A percentile compares a stretch with the other conserved stretches of the same genome.
Conservation (phyloP, 257 asterid genomes). For the Plectranthus barbatus region DNA sequence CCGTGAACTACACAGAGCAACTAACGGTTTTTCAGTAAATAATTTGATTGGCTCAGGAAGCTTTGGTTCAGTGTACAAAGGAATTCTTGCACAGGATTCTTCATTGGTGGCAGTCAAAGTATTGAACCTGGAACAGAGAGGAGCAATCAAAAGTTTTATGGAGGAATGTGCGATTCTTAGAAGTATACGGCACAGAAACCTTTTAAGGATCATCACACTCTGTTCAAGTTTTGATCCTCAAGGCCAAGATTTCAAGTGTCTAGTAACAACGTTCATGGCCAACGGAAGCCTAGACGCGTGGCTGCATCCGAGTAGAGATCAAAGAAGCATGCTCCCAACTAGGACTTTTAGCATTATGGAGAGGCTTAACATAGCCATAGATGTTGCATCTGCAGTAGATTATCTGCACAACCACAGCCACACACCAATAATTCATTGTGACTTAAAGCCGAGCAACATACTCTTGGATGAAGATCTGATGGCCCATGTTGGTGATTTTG, state of each 20-base stretch:
- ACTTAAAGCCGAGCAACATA: no score
- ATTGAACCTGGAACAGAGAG: conserved; percentile 10
- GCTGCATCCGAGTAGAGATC: neutral
- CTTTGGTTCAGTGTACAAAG: conserved; percentile 34
- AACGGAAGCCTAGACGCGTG: conserved; percentile 19
- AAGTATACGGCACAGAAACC: conserved; percentile 9
- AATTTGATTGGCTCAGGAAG: conserved; percentile 34
- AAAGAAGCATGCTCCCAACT: neutral
- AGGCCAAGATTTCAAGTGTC: conserved; percentile 26
- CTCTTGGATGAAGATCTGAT: conserved; percentile 7
- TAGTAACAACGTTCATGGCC: conserved; percentile 27
- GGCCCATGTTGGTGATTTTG: conserved; percentile 36
- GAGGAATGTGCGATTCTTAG: neutral
- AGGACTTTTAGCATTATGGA: conserved; percentile 4
- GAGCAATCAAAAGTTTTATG: conserved; percentile 8
- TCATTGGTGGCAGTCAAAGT: conserved; percentile 28
- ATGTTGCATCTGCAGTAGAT: neutral
- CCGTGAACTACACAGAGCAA: conserved; percentile 8
- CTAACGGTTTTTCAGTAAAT: conserved; percentile 28
- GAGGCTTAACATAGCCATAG: neutral
- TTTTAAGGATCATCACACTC: conserved; percentile 9
- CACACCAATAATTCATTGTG: neutral
- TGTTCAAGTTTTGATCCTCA: conserved; percentile 28
- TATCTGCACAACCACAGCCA: conserved; percentile 22
- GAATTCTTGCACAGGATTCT: conserved; percentile 2